Evolutionary conservation across 306 rosid genomes (phyloP).

Genomic region (Medicago arabica): DNA sequence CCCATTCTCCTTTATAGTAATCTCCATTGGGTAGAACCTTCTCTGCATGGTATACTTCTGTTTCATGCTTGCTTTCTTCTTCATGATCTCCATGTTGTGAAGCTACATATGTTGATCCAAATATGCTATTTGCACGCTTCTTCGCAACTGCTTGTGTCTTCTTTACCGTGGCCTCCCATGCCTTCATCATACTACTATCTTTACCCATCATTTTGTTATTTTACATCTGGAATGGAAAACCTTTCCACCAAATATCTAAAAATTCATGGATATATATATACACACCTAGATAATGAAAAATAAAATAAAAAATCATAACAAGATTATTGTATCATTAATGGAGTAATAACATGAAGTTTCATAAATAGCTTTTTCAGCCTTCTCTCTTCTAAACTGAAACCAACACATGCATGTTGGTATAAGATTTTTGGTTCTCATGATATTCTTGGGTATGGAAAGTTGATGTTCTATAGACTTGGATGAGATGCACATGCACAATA

Average conservation of each 20-base stretch:
- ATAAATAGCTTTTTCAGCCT: constrained; percentile 26
- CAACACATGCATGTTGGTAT: constrained; percentile 41
- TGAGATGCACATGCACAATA: background rate
- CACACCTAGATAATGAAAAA: background rate
- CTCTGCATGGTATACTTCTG: constrained; percentile 63
- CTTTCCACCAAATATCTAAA: background rate
- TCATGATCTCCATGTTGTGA: constrained; percentile 39
- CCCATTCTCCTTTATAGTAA: constrained; percentile 86
- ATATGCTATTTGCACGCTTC: constrained; percentile 78
- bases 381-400: constrained; percentile 36
- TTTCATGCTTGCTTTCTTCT: constrained; percentile 43
- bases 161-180: constrained; percentile 89
- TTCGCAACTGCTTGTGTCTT: constrained; percentile 86
- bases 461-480: constrained; percentile 12
- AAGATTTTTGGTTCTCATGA: constrained; percentile 28
- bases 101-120: constrained; percentile 53
- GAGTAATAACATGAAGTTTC: constrained; percentile 6
- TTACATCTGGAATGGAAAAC: constrained; percentile 28
- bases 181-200: constrained; percentile 79
- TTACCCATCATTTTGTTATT: constrained; percentile 54
- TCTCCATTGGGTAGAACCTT: constrained; percentile 83
- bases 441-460: constrained; percentile 21
- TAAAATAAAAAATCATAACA: background rate
- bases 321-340: constrained; percentile 12
- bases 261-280: constrained; percentile 29